Evolutionary conservation across 768 basidiomycete genomes (phyloP), one percentile per base, ranked within the genome.

Genomic region (Calocybe cyanea): DNA sequence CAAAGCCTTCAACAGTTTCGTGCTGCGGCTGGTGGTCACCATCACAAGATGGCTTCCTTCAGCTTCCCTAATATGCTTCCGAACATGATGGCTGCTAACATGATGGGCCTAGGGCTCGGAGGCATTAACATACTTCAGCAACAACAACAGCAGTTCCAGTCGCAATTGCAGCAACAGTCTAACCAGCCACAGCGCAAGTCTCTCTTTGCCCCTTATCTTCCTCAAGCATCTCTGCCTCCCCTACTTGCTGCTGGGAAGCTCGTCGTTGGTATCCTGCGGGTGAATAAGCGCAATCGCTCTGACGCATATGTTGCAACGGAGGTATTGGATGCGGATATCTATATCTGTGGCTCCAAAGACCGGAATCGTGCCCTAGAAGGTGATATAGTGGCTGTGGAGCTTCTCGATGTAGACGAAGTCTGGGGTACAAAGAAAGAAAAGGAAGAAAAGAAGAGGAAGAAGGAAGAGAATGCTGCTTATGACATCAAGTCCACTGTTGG

Each of bases 371-470:
- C 96, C 32, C 76, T 99, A 30, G 96, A 99, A 64, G 96, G 96
- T 19, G 96, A 99, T 61, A 95, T 98, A 46, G 92, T 99, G 47
- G 96, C 95, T 17, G 91, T 99, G 18, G 96, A 99, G 65, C 78
- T 99, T 36, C 77, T 99, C 45, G 96, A 99, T 57, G 95, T 98
- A 19, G 93, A 97, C 58, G 94, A 97, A 66, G 94, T 96, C 11
- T 91, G 91, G 91, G 87, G 89, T 7, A 96, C 96, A 4, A 99
- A 99, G 77, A 99, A 99, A 70, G 96, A 99, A 72, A 99, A 99
- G 71, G 96, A 98, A 65, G 96, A 98, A 73, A 99, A 99, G 85
- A 98, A 99, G 74, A 79, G 95, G 60, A 98, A 98, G 73, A 99
- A 99, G 79, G 96, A 98, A 70, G 96, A 98, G 70, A 96, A 94